A percentile compares a stretch with the other conserved stretches of the same genome.
Evolutionary conservation across 306 rosid species (phyloP).

Genomic region (Coriaria nepalensis): DNA sequence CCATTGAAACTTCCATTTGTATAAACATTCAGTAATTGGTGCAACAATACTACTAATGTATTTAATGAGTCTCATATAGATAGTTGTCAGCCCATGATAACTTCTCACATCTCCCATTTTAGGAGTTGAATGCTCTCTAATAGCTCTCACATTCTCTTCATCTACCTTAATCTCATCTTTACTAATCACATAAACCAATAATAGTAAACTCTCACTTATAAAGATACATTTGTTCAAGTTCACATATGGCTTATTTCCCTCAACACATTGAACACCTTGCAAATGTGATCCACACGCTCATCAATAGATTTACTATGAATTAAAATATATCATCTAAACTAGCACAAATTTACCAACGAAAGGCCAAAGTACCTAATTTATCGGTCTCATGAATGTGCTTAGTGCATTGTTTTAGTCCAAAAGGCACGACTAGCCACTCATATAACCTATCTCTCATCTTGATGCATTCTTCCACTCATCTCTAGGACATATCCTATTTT

Average conservation of each 20-base stretch:
- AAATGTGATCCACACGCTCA: not conserved
- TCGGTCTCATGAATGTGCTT: too few relatives aligned
- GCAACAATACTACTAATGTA: not conserved
- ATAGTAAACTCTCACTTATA: not conserved
- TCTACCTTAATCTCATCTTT: not conserved
- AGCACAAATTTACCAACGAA: not conserved
- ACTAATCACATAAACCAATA: not conserved
- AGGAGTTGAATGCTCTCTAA: not conserved
- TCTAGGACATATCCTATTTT: too few relatives aligned
- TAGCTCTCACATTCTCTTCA: not conserved
- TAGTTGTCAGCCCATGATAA: not conserved
- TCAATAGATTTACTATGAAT: too few relatives aligned
- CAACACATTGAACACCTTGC: not conserved
- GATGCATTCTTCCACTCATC: too few relatives aligned
- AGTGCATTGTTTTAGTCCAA: too few relatives aligned
- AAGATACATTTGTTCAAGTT: not conserved
- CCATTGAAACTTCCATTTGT: not conserved
- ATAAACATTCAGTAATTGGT: not conserved
- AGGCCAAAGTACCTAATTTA: too few relatives aligned
- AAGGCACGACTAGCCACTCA: too few relatives aligned
- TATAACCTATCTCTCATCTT: too few relatives aligned
- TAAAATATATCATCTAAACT: not conserved
- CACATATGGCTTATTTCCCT: not conserved
- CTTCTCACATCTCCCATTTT: not conserved
- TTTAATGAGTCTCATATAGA: not conserved